A percentile compares a stretch with the other conserved stretches of the same genome.
These are phyloP conservation scores for Thamnidium elegans DNA, from an alignment of 192 early-diverging fungal species.

Conservation along the genomic window DNA sequence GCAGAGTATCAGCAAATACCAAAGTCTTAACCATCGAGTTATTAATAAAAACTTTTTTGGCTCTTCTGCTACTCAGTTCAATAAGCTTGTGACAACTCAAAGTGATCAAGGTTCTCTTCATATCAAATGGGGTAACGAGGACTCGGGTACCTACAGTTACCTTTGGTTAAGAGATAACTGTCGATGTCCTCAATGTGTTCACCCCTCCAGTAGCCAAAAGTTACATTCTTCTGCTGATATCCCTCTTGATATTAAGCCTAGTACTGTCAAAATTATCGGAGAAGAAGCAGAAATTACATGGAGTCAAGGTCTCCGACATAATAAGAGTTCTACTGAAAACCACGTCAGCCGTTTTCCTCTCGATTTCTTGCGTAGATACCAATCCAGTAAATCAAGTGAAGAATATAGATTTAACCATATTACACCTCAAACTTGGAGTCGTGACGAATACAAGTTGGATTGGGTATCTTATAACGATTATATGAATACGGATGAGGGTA, in stretches of 20 bases:
- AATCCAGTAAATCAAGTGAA: slow-evolving; percentile 10
- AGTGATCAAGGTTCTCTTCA: slow-evolving; percentile 10
- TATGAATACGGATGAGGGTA: slow-evolving; percentile 46
- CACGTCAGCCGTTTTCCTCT: slow-evolving; percentile 39
- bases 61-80: too few species aligned
- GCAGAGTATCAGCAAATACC: too few species aligned
- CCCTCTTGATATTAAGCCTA: slow-evolving; percentile 42
- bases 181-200: slow-evolving; percentile 53
- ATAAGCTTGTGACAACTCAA: background rate
- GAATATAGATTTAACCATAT: slow-evolving; percentile 31
- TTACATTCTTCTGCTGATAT: slow-evolving; percentile 52
- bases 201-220: slow-evolving; percentile 56
- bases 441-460: slow-evolving; percentile 34
- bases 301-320: slow-evolving; percentile 45
- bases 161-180: slow-evolving; percentile 65
- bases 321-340: slow-evolving; percentile 22
- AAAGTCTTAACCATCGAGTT: too few species aligned
- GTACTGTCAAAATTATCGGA: slow-evolving; percentile 8
- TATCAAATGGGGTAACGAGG: slow-evolving; percentile 7
- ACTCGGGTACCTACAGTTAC: slow-evolving; percentile 22
- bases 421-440: slow-evolving; percentile 41
- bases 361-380: slow-evolving; percentile 31
- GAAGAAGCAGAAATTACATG: slow-evolving; percentile 45
- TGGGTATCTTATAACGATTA: slow-evolving; percentile 59
- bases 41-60: too few species aligned